Base-by-base conservation (phyloP, 2,329 filamentous ascomycete genomes). In the Thermomyces lanuginosus region DNA sequence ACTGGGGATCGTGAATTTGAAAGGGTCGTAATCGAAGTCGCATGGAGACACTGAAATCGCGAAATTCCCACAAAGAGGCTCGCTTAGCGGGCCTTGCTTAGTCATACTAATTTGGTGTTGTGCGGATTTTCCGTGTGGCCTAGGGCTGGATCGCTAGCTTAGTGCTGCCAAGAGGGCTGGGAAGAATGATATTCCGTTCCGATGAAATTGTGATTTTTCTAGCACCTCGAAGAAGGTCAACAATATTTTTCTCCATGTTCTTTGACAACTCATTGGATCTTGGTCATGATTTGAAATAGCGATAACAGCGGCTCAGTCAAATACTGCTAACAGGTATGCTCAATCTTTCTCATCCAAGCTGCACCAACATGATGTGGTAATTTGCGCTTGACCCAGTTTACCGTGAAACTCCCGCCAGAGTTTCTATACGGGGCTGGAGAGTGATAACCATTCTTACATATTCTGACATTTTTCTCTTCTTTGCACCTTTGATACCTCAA, bases 391-490 rank as follows among this genome's bases (percentile, higher is more conserved):
- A 93, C 77, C 69, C 65, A 61, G 56, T 56, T 56, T n/a, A 63
- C 62, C 72, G 72, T 84, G 82, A 81, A 66, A 62, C 78, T 72
- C 82, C 76, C 77, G 83, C 84, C 83, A 71, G 83, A 72, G 79
- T 67, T 64, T 50, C 75, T 67, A 76, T 75, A 83, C 74, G 76
- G 65, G 60, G 51, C 60, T 61, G 67, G 61, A 69, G 55, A 63
- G 45, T 92, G 83, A 92, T 78, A 91, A 80, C 83, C 60, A 74
- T 70, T 86, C 83, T 92, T 92, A 92, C 83, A 92, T 92, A 92
- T 92, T 81, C 83, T 92, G 83, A 92, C 27, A 26, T 26, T 30
- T n/a, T 4, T 26, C 8, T 19, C 17, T 17, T 14, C 6, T 30
- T 16, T 15, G 3, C 5, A 16, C 16, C 22, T 15, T 18, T 23